Conservation (phyloP, 495 filamentous ascomycete species). For the Penicillium chermesinum region DNA sequence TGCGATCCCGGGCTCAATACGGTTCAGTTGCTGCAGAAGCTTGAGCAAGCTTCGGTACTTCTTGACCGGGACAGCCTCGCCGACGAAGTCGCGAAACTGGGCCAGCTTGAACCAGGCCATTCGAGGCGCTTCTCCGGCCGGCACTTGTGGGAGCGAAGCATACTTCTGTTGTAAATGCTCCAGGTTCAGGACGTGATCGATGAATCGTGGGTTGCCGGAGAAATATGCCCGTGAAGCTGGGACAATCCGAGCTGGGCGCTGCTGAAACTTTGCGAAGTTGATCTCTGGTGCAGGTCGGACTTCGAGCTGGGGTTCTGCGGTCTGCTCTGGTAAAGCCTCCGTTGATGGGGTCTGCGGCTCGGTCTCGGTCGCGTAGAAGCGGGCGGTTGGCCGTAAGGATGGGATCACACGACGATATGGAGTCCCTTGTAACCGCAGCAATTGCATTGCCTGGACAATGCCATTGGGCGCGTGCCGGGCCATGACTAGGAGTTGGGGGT, state of each 20-base stretch:
- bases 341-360: slow-evolving; percentile 9
- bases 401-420: slow-evolving; percentile 7
- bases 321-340: background rate
- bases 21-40: slow-evolving; percentile 74
- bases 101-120: slow-evolving; percentile 79
- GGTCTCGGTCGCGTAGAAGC: slow-evolving; percentile 30
- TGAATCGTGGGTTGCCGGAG: slow-evolving; percentile 77
- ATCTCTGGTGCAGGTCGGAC: slow-evolving; percentile 41
- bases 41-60: slow-evolving; percentile 72
- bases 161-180: slow-evolving; percentile 65
- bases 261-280: slow-evolving; percentile 30
- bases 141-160: slow-evolving; percentile 62
- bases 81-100: slow-evolving; percentile 68
- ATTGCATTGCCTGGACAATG: slow-evolving; percentile 37
- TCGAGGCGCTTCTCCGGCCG: slow-evolving; percentile 59
- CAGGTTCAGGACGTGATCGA: slow-evolving; percentile 73
- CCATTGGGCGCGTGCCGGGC: slow-evolving; percentile 34
- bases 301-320: background rate
- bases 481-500: slow-evolving; percentile 20
- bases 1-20: slow-evolving; percentile 75
- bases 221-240: slow-evolving; percentile 91
- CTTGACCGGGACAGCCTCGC: slow-evolving; percentile 70
- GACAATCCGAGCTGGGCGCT: slow-evolving; percentile 59
- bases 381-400: slow-evolving; percentile 12
- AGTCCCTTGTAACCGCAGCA: slow-evolving; percentile 25